Base-by-base conservation (phyloP, 2,329 filamentous ascomycete species). In the Dothideomycetes sp. region DNA sequence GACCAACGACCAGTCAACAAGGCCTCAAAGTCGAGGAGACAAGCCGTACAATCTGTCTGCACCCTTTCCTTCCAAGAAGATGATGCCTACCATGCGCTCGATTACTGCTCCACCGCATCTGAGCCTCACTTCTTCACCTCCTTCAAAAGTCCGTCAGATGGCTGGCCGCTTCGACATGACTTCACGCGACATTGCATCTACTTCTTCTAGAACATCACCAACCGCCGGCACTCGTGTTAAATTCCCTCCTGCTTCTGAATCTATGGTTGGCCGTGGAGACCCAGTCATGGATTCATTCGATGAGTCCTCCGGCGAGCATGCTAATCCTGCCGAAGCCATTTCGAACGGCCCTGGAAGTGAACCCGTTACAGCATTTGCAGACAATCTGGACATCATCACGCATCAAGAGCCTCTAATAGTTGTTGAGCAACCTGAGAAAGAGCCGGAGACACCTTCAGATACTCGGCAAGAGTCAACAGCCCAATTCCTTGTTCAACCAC, bases 81-180 rank as follows among this genome's bases (percentile, higher is more conserved):
- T 8, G 7, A n/a, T 34, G 9, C 20, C 30, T 5, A 16, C 30
- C 30, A 42, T 52, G 49, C 50, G 58, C 18, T 60, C 59, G 13
- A 50, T 60, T 22, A 61, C 58, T 6, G 55, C 53, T 22, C 58
- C 68, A 23, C 56, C 64, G 10, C 61, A 69, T 13, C 52, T 70
- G 12, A 63, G 63, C 5, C 42, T 69, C 5, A 53, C 65, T 27
- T 61, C 64, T 7, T 65, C 67, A 28, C 54, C 66, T 13, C 62
- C 67, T 16, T 64, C 65, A 16, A 57, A 55, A 16, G 40, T 42
- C 12, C 40, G 31, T 5, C 22, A 42, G 18, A 42, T 42, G 31
- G 40, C 40, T 16, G 40, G 33, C 2, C 28, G 33, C 4, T 35
- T 42, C 27, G 24, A 42, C 10, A 18, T 35, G 19, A 18, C 40